Evolutionary conservation across 2,329 filamentous ascomycete species (phyloP).

Genomic region (Trichoderma sp.): DNA sequence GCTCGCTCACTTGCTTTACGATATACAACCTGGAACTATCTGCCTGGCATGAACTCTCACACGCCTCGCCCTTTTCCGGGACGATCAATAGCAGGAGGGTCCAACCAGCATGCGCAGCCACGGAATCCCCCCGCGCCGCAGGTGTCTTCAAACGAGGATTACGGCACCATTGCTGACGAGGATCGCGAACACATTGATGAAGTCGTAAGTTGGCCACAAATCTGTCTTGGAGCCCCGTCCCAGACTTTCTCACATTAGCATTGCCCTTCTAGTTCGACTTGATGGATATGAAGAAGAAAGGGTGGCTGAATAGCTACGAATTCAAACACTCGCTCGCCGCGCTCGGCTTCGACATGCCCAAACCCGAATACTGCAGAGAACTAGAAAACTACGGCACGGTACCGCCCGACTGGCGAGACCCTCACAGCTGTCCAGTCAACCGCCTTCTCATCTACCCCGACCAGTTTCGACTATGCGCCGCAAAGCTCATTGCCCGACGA

Average conservation of each 20-base stretch:
- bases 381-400: slow-evolving; percentile 78
- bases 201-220: slow-evolving; percentile 61
- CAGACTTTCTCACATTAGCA: slow-evolving; percentile 22
- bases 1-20: neutral
- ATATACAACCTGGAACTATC: neutral
- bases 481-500: slow-evolving; percentile 73
- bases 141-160: slow-evolving; percentile 39
- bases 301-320: slow-evolving; percentile 94
- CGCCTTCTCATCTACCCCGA: slow-evolving; percentile 50
- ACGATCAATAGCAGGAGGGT: slow-evolving; percentile 34
- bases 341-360: slow-evolving; percentile 87
- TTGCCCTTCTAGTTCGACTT: slow-evolving; percentile 69
- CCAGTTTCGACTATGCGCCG: slow-evolving; percentile 67
- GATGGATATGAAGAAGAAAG: slow-evolving; percentile 95
- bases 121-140: slow-evolving; percentile 35
- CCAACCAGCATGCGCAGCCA: slow-evolving; percentile 32
- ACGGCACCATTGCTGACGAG: slow-evolving; percentile 67
- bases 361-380: slow-evolving; percentile 77
- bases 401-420: slow-evolving; percentile 55
- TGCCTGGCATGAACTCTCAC: slow-evolving; percentile 35
- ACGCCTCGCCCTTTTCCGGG: slow-evolving; percentile 38
- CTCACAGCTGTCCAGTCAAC: slow-evolving; percentile 42
- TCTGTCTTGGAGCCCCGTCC: neutral
- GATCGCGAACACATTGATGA: slow-evolving; percentile 92
- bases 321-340: slow-evolving; percentile 95